Base-by-base conservation (phyloP, 1,284 basidiomycete genomes). In the Ceratobasidium papillatum region DNA sequence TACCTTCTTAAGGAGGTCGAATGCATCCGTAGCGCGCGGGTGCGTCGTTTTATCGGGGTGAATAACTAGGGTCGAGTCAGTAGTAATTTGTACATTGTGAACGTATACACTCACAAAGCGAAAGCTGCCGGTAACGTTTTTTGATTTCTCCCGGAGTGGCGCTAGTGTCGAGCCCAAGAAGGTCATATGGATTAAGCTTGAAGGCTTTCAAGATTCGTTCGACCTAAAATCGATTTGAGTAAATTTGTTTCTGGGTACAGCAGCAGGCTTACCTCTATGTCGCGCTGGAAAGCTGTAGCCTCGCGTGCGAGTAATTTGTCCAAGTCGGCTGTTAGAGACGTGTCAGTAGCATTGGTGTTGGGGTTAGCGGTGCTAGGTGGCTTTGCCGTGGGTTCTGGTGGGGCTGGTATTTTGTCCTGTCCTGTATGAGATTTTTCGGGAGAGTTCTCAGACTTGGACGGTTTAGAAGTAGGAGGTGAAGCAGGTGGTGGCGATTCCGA, bases 41-140 rank as follows among this genome's bases (percentile, higher is more conserved):
- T 94, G 92, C 80, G 90, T 83, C 77, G 90, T 89, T 85, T 94
- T 94, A 84, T 94, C 92, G 79, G 92, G 92, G 84, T 94, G 92
- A 80, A 94, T 94, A 81, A 94, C 93, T 94, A 79, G 79, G 78
- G 77, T 82, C 85, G 19, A 63, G 74, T 59, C 76, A 82, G 25
- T 62, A 75, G 27, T n/a, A 30, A n/a, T 65, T 45, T 2, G 34
- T n/a, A 47, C 36, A 34, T 25, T 14, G 11, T 47, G 1, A 68
- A n/a, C 9, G 43, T 12, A 32, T 19, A 22, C 4, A 75, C 90
- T 84, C 83, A 93, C 93, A 91, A 66, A 94, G 86, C 76, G 93
- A 94, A 80, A 94, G 83, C 79, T 94, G 91, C 75, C 89, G 87
- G 82, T 93, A 94, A 80, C 88, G 90, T 83, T 87, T 91, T 85